A percentile compares a stretch with the other conserved stretches of the same genome.
phyloP scores from a whole-genome alignment of 2,329 filamentous ascomycete genomes.

The Rutstroemia sp. region DNA sequence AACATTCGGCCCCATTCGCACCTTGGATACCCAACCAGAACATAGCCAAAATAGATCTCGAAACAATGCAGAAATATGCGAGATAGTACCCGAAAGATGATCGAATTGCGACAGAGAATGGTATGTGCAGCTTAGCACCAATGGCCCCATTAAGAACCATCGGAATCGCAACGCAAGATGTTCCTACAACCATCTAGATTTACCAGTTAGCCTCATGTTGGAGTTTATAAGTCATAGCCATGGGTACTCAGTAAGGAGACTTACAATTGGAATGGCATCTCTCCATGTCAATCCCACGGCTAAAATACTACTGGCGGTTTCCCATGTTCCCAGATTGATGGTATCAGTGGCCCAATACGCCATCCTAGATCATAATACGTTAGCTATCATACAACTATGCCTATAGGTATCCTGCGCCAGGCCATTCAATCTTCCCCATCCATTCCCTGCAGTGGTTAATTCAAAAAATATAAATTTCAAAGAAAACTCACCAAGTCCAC shows the following conservation, averaged over 20 bases:
- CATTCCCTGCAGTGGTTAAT: background rate
- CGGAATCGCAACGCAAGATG: constrained; percentile 49
- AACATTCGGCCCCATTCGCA: constrained; percentile 50
- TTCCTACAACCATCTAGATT: constrained; percentile 48
- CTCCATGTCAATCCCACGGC: constrained; percentile 46
- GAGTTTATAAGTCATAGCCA: background rate
- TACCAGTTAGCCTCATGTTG: background rate
- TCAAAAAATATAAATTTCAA: background rate
- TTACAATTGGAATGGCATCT: constrained; percentile 40
- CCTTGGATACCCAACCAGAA: constrained; percentile 60
- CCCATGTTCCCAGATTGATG: constrained; percentile 41
- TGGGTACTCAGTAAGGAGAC: constrained; percentile 14
- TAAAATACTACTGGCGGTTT: constrained; percentile 42
- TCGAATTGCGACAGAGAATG: constrained; percentile 39
- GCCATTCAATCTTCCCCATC: background rate
- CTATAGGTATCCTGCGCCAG: background rate
- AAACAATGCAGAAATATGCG: constrained; percentile 34
- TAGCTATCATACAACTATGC: background rate
- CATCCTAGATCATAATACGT: constrained; percentile 19
- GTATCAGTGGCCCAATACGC: constrained; percentile 35
- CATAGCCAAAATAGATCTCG: constrained; percentile 38
- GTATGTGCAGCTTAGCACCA: constrained; percentile 39
- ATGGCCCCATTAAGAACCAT: constrained; percentile 42
- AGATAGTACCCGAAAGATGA: constrained; percentile 41
- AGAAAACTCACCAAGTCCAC: constrained; percentile 29